Percentiles rank a stretch among this genome's conserved stretches.
phyloP scores from a whole-genome alignment of 2,329 filamentous ascomycete species.

The Cladophialophora chaetospira region DNA sequence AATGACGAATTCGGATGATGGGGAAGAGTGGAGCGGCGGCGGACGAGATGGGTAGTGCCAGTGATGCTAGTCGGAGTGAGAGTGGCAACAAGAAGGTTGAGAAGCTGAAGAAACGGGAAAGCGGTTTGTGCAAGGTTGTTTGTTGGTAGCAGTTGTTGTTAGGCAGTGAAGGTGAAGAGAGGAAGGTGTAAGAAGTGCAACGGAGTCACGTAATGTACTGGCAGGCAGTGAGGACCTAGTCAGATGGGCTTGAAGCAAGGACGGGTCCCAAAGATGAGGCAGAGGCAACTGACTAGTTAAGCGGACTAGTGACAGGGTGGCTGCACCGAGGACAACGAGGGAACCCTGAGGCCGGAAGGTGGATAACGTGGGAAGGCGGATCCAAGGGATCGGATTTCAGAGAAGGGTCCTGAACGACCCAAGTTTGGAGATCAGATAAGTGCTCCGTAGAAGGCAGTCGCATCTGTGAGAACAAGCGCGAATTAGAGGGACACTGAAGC shows the following conservation, averaged over 20 bases:
- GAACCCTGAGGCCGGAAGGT: not conserved
- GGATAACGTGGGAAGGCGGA: not conserved
- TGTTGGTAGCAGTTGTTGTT: not conserved
- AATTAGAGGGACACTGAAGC: not conserved
- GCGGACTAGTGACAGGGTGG: conserved; percentile 9
- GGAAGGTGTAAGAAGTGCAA: no score
- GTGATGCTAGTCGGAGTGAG: not conserved
- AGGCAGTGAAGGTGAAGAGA: conserved; percentile 4
- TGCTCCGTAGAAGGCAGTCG: not conserved
- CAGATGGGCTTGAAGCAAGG: conserved; percentile 9
- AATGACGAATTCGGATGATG: conserved; percentile 31
- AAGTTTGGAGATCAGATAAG: not conserved
- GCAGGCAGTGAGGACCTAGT: conserved; percentile 6
- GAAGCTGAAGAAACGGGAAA: not conserved
- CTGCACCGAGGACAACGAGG: not conserved
- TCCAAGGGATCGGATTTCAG: not conserved
- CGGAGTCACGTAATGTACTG: conserved; percentile 12
- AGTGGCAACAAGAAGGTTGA: not conserved
- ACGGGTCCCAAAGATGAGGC: conserved; percentile 6
- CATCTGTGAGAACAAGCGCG: not conserved
- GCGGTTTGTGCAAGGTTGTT: not conserved
- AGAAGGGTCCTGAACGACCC: not conserved
- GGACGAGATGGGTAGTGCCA: conserved; percentile 31
- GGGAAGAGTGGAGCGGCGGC: conserved; percentile 33
- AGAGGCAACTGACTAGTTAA: not conserved